Base-by-base conservation (phyloP, 805 yeast species). In the Teunomyces kruisii region DNA sequence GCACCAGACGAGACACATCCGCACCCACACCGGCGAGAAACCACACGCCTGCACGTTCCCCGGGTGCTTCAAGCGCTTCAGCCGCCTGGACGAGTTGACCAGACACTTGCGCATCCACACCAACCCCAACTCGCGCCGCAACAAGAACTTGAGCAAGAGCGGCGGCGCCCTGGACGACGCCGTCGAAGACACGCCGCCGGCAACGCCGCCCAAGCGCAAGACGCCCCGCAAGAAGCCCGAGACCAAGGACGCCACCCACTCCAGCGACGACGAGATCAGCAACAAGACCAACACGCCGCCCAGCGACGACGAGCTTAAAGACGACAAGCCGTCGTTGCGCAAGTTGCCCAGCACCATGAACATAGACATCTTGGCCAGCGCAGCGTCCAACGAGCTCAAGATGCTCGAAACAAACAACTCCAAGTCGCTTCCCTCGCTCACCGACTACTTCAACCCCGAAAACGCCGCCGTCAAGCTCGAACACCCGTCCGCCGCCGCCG, bases 1-100 rank as follows among this genome's bases (percentile, higher is more conserved):
- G 64, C 97, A 89, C 64, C 95, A 88, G 61, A 89, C 96, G 9
- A 77, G 97, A 53, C 97, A 89, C 62, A 85, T 90, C 54, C 74
- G 96, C 46, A 89, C 96, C 8, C 96, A 89, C 67, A 89, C 97
- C 0, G 97, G 97, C 40, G 96, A 89, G 62, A 87, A 88, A 62
- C 96, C 96, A 2, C 94, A 87, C 60, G 83, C 81, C 40, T 89
- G 97, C 65, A 78, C 82, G 14, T 88, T 78, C 54, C 90, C 94
- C 1, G 88, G 88, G n/a, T 89, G 97, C 67, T 64, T 81, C 43
- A 88, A 90, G 64, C 75, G 86, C 50, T 89, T 89, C 59, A 78
- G 86, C 46, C 76, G 96, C 50, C 76, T 84, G 22, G 96, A 90
- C 66, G 96, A 89, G 67, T 75, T 89, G 46, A 89, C 96, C 10